Conservation (phyloP, 2,329 filamentous ascomycete species). For the Onygenales sp. region DNA sequence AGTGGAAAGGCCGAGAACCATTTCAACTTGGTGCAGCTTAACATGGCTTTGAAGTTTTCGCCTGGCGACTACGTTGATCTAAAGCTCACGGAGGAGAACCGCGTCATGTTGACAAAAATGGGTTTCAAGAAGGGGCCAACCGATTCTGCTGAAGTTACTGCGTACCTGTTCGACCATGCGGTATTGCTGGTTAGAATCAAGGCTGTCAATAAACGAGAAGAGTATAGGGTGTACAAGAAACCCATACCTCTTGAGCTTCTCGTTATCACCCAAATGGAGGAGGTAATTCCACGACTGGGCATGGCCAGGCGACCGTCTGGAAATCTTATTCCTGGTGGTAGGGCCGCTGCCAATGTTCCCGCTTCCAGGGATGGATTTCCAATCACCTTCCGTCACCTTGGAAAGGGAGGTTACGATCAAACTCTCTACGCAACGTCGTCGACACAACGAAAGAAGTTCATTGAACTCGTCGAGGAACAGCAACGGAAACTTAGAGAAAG, state of each 20-base stretch:
- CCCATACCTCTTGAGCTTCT: slow-evolving; percentile 91
- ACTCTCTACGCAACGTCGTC: slow-evolving; percentile 81
- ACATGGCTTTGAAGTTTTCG: slow-evolving; percentile 83
- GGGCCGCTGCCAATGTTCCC: slow-evolving; percentile 40
- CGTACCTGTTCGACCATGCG: slow-evolving; percentile 93
- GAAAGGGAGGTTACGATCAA: slow-evolving; percentile 88
- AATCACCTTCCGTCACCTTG: slow-evolving; percentile 91
- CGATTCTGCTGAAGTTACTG: slow-evolving; percentile 81
- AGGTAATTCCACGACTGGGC: slow-evolving; percentile 73
- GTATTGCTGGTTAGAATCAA: slow-evolving; percentile 87
- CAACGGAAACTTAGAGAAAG: slow-evolving; percentile 75
- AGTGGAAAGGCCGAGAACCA: slow-evolving; percentile 96
- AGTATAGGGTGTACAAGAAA: slow-evolving; percentile 89
- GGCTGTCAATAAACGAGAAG: slow-evolving; percentile 83
- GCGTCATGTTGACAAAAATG: slow-evolving; percentile 90
- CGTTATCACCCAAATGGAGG: slow-evolving; percentile 93
- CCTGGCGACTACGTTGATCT: slow-evolving; percentile 86
- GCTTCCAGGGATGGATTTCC: slow-evolving; percentile 70
- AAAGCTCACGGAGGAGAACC: slow-evolving; percentile 85
- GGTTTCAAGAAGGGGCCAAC: slow-evolving; percentile 86
- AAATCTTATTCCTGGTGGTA: slow-evolving; percentile 61
- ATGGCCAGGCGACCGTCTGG: slow-evolving; percentile 70
- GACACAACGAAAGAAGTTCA: slow-evolving; percentile 87
- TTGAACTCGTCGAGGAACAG: slow-evolving; percentile 86
- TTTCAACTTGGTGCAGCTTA: slow-evolving; percentile 86